A percentile compares a stretch with the other conserved stretches of the same genome.
Evolutionary conservation across 192 early-diverging fungal species (phyloP).

Genomic region (Ambispora gerdemannii): DNA sequence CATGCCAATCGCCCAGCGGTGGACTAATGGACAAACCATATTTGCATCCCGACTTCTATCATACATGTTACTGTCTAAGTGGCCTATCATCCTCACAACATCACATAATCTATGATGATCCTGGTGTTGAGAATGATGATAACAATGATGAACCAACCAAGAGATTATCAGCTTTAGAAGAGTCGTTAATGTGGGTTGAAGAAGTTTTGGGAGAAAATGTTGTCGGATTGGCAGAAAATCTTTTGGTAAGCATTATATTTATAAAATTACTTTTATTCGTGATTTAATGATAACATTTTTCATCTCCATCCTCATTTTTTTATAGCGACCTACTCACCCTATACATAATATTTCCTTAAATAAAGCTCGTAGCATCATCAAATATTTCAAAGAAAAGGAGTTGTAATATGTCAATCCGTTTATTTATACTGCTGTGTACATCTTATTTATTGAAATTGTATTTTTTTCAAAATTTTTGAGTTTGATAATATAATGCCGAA

Average conservation of each 20-base stretch:
- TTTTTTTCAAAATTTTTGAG: too few species aligned
- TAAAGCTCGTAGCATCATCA: conserved; percentile 44
- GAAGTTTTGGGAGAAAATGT: conserved; percentile 34
- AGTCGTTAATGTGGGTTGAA: conserved; percentile 43
- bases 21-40: conserved; percentile 92
- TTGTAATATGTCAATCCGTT: too few species aligned
- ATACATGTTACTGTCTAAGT: conserved; percentile 88
- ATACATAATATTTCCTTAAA: conserved; percentile 63
- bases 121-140: conserved; percentile 26
- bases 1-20: conserved; percentile 75
- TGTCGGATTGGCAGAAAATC: conserved; percentile 50
- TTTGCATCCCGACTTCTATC: conserved; percentile 84
- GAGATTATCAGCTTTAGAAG: conserved; percentile 33
- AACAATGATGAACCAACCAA: conserved; percentile 23
- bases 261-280: neutral
- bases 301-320: neutral
- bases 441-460: too few species aligned
- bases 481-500: too few species aligned
- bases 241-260: conserved; percentile 37
- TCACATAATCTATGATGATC: conserved; percentile 47
- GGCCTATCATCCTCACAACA: conserved; percentile 87
- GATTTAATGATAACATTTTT: neutral
- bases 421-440: too few species aligned
- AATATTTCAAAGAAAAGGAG: conserved; percentile 50
- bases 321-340: conserved; percentile 64